phyloP scores from a whole-genome alignment of 768 basidiomycete species.

The Hemileccinum rubropunctum region DNA sequence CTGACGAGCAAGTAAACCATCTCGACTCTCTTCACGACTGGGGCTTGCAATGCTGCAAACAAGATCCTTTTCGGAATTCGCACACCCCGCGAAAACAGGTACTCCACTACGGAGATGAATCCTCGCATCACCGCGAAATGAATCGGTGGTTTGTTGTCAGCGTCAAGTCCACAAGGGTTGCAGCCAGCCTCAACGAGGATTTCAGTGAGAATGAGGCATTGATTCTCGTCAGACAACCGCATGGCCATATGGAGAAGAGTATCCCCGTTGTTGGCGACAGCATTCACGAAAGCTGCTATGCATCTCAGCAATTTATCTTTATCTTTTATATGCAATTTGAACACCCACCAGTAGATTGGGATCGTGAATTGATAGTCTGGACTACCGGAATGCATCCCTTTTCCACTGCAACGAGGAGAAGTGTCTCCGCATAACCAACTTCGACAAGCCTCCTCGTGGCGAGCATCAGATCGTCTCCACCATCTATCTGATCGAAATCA shows the following conservation, averaged over 20 bases:
- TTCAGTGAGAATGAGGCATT: background rate
- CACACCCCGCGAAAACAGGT: background rate
- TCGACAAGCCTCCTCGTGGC: background rate
- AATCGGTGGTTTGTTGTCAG: background rate
- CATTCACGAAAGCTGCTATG: background rate
- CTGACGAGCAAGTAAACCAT: constrained; percentile 4
- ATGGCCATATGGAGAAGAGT: constrained; percentile 5
- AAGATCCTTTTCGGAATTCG: background rate
- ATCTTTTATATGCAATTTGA: fast-evolving
- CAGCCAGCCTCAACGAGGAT: constrained; percentile 3
- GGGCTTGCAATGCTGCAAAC: background rate
- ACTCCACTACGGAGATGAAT: background rate
- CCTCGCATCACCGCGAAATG: background rate
- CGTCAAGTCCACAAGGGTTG: background rate
- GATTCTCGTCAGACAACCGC: background rate
- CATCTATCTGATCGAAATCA: background rate
- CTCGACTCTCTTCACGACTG: background rate
- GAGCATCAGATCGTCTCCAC: background rate
- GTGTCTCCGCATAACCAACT: background rate
- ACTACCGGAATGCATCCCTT: constrained; percentile 2
- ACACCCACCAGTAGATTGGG: background rate
- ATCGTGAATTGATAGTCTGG: background rate
- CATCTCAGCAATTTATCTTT: background rate
- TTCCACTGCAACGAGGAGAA: constrained; percentile 6
- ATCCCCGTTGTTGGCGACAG: constrained; percentile 3